Conservation (phyloP, 1,284 basidiomycete species). For the Apiotrichum akiyoshidainum region DNA sequence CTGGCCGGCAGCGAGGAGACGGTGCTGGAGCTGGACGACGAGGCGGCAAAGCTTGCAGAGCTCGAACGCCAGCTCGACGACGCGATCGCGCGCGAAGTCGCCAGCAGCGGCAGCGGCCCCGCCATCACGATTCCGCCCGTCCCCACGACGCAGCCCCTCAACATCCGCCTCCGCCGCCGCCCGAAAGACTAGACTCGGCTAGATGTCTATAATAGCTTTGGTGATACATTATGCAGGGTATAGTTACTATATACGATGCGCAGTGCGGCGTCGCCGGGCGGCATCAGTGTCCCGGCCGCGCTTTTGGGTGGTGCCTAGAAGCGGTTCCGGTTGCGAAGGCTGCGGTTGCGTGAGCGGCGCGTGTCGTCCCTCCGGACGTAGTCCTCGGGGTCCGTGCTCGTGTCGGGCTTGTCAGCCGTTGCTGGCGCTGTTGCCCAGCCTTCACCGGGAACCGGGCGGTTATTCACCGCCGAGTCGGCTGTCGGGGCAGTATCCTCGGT, state of each 20-base stretch:
- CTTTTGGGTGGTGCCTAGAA: not conserved
- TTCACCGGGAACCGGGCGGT: not conserved
- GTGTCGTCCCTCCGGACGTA: not conserved
- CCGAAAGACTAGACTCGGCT: not conserved
- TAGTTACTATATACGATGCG: not conserved
- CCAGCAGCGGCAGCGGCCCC: not conserved
- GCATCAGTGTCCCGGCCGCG: no score
- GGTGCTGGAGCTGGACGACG: not conserved
- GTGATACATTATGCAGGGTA: constrained; percentile 9
- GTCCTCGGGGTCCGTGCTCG: not conserved
- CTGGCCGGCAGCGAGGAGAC: not conserved
- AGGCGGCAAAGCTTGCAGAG: not conserved
- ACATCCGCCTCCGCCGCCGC: constrained; percentile 11
- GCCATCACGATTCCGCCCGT: no score
- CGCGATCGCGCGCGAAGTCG: not conserved
- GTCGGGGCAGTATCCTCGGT: no score
- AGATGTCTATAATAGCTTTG: not conserved
- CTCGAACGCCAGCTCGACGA: not conserved
- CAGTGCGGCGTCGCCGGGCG: no score
- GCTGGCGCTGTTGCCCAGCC: not conserved
- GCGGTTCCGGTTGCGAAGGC: not conserved
- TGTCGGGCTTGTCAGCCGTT: constrained; percentile 5
- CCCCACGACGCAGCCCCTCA: not conserved
- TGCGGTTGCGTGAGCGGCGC: not conserved
- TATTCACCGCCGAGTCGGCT: not conserved